Conservation (phyloP, 805 yeast species). For the Ogataea siamensis region DNA sequence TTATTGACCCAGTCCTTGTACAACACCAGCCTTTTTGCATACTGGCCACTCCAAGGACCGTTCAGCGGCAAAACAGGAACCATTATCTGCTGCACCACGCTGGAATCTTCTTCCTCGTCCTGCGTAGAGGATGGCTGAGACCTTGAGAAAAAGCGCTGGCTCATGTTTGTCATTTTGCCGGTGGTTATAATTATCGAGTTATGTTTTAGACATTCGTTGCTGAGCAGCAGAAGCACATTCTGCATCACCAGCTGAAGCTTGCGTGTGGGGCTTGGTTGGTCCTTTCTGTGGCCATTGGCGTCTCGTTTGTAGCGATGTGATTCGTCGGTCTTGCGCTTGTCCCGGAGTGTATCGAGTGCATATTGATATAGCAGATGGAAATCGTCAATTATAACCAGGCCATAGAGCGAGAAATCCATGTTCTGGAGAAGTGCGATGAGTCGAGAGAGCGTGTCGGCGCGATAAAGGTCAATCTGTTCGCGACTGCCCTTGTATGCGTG, state of each 20-base stretch:
- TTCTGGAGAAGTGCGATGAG: conserved; percentile 24
- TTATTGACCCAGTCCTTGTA: conserved; percentile 32
- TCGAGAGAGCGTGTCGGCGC: conserved; percentile 21
- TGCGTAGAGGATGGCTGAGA: conserved; percentile 6
- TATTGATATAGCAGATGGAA: conserved; percentile 28
- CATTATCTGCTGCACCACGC: conserved; percentile 30
- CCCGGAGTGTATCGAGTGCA: conserved; percentile 12
- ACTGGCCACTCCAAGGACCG: conserved; percentile 28
- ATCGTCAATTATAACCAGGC: conserved; percentile 29
- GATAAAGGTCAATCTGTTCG: conserved; percentile 16
- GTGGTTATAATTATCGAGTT: conserved; percentile 25
- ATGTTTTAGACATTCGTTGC: conserved; percentile 15
- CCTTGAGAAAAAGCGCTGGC: conserved; percentile 25
- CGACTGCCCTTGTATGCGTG: conserved; percentile 17
- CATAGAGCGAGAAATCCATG: conserved; percentile 18
- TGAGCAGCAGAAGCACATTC: conserved; percentile 19
- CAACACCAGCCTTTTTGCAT: conserved; percentile 29
- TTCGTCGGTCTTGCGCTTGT: conserved; percentile 2
- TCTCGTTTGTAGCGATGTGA: conserved; percentile 19
- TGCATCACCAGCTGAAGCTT: conserved; percentile 24
- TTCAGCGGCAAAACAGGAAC: conserved; percentile 32
- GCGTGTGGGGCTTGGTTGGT: conserved; percentile 22
- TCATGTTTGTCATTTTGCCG: conserved; percentile 29
- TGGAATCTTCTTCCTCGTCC: conserved; percentile 14
- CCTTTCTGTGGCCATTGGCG: conserved; percentile 17